These are phyloP conservation scores for Gymnopilus junonius DNA, from an alignment of 768 basidiomycete species.

Conservation along the genomic window DNA sequence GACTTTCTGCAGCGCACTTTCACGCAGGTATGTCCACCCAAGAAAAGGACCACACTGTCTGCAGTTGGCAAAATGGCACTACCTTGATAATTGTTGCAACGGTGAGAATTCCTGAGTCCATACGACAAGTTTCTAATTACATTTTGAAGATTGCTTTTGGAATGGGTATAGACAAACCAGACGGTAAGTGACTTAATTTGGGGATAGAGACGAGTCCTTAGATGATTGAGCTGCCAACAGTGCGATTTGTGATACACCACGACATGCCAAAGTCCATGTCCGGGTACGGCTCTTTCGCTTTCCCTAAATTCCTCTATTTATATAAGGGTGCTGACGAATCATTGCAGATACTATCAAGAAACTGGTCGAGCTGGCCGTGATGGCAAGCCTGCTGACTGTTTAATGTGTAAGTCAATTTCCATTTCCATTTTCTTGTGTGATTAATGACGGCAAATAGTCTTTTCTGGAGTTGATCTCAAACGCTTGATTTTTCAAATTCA, in stretches of 20 bases:
- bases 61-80: slow-evolving; percentile 73
- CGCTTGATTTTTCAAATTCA: slow-evolving; percentile 64
- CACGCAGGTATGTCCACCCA: slow-evolving; percentile 76
- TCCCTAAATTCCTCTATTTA: not conserved
- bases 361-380: slow-evolving; percentile 97
- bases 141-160: slow-evolving; percentile 84
- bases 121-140: not conserved
- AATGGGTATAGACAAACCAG: slow-evolving; percentile 93
- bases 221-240: slow-evolving; percentile 39
- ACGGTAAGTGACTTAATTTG: slow-evolving; percentile 48
- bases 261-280: slow-evolving; percentile 83
- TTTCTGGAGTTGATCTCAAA: slow-evolving; percentile 59
- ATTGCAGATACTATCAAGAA: slow-evolving; percentile 85
- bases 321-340: slow-evolving; percentile 7
- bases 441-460: slow-evolving; percentile 52
- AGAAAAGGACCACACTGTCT: slow-evolving; percentile 66
- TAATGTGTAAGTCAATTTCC: slow-evolving; percentile 67
- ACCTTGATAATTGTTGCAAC: slow-evolving; percentile 92
- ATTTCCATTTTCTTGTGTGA: not conserved
- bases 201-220: not conserved
- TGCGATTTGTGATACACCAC: slow-evolving; percentile 92
- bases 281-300: slow-evolving; percentile 63
- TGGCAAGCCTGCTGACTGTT: slow-evolving; percentile 79
- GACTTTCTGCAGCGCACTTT: slow-evolving; percentile 75
- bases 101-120: slow-evolving; percentile 41